These are phyloP conservation scores for Kwoniella heveanensis DNA, from an alignment of 768 basidiomycete genomes.

Conservation along the genomic window DNA sequence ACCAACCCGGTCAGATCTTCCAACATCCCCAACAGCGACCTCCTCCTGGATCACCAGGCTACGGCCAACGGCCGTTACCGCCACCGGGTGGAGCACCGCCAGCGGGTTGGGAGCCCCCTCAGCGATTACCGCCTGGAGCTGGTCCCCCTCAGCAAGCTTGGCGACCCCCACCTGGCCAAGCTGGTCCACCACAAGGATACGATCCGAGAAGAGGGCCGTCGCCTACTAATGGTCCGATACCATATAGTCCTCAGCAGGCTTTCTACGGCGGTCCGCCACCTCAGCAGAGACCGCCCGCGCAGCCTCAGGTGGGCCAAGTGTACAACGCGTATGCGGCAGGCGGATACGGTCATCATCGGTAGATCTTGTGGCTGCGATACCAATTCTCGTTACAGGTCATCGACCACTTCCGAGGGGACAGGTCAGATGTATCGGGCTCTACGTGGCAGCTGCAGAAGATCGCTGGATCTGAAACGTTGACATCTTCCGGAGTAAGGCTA, in stretches of 20 bases:
- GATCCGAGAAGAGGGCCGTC: conserved; percentile 17
- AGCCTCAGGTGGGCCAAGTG: conserved; percentile 21
- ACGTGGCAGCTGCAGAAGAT: too few relatives aligned
- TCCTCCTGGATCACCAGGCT: conserved; percentile 12
- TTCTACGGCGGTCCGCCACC: conserved; percentile 21
- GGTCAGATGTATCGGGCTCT: too few relatives aligned
- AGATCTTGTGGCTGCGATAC: too few relatives aligned
- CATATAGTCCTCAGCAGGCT: conserved; percentile 13
- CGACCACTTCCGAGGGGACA: too few relatives aligned
- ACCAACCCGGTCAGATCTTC: conserved; percentile 26
- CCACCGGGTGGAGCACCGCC: conserved; percentile 22
- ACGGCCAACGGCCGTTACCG: conserved; percentile 21
- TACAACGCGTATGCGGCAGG: conserved; percentile 14
- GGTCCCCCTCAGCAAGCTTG: conserved; percentile 21
- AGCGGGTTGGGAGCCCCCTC: conserved; percentile 22
- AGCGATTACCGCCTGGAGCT: conserved; percentile 27
- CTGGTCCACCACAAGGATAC: conserved; percentile 6
- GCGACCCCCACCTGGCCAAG: conserved; percentile 7
- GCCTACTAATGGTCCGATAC: conserved; percentile 4
- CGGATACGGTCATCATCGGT: conserved; percentile 25
- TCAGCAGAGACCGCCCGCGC: conserved; percentile 8
- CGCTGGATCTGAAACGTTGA: too few relatives aligned
- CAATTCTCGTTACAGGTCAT: too few relatives aligned
- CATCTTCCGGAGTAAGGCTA: too few relatives aligned
- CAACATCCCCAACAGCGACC: conserved; percentile 13